Evolutionary conservation across 1,284 basidiomycete species (phyloP), one percentile per base, ranked within the genome.

Genomic region (Chondrostereum purpureum): DNA sequence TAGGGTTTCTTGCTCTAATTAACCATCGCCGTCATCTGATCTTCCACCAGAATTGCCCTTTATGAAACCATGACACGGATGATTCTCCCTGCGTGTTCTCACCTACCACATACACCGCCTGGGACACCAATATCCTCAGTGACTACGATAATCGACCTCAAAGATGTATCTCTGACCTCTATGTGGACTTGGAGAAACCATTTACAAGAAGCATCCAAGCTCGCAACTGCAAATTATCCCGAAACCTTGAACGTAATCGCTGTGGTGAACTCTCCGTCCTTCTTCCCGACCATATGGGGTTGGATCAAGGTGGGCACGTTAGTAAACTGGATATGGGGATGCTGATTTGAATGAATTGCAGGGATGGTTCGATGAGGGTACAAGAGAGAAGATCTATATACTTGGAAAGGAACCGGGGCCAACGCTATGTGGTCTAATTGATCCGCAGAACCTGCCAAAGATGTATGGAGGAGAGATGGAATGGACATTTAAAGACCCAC

Each of bases 181-280:
- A 77, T 90, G 64, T 89, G 83, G 80, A 63, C 69, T 27, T 69
- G 88, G 19, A 75, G 85, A 12, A 64, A 59, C 38, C 86, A 88
- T 58, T 71, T 90, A 10, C 80, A 85, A 53, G 79, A 88, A 55
- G 82, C 87, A 0, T 81, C 81, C 14, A 71, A 67, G 12, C 70
- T 90, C 40, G 84, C 83, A 1, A 86, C 83, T 0, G 83, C 83
- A 14, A 82, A 88, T 54, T 89, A 88, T 57, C 86, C 88, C 1
- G 87, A 90, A 60, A 86, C 83, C 1, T 63, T 87, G 33, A 68
- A 72, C 54, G 71, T 70, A 14, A 77, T 81, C 50, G 80, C 72
- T 17, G 66, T 90, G 44, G 78, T 90, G 36, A 88, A 88, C 50
- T 78, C 83, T 0, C 88, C 88, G 0, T 67, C 76, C 0, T 90